Percentiles rank a stretch among this genome's conserved stretches.
Evolutionary conservation across 169 alveolate genomes (phyloP).

Genomic region (Sarcocystis neurona): DNA sequence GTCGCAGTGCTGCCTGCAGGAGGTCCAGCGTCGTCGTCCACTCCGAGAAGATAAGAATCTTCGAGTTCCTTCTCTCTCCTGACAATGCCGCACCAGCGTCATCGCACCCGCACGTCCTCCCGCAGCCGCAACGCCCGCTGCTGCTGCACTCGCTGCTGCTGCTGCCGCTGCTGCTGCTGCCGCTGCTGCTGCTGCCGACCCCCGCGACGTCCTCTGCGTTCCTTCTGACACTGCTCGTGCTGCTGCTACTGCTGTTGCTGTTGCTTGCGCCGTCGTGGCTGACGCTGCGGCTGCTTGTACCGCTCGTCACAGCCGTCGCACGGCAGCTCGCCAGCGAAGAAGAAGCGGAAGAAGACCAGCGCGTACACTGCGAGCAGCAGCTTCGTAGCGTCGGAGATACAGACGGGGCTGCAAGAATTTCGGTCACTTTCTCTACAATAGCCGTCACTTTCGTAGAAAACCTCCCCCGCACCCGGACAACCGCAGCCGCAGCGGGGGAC

Average conservation of each 20-base stretch:
- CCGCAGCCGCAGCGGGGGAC: neutral
- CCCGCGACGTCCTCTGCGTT: too few relatives aligned
- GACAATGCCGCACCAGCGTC: too few relatives aligned
- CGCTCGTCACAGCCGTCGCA: too few relatives aligned
- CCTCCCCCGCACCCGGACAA: neutral
- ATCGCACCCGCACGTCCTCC: too few relatives aligned
- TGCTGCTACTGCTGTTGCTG: slow-evolving; percentile 6
- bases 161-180: slow-evolving; percentile 14
- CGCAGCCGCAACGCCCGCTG: too few relatives aligned
- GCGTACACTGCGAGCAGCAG: too few relatives aligned
- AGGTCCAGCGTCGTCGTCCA: slow-evolving; percentile 62
- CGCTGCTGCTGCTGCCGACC: slow-evolving; percentile 7
- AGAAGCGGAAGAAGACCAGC: too few relatives aligned
- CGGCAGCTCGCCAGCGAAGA: too few relatives aligned
- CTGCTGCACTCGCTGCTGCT: too few relatives aligned
- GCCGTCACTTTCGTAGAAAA: slow-evolving; percentile 53
- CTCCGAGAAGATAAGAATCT: slow-evolving; percentile 57
- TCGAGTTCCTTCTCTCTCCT: too few relatives aligned
- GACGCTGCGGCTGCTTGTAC: too few relatives aligned
- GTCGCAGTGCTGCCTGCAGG: slow-evolving; percentile 45
- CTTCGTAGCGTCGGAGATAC: too few relatives aligned
- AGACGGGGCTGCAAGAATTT: slow-evolving; percentile 7
- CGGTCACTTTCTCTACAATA: slow-evolving; percentile 29
- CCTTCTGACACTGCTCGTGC: neutral
- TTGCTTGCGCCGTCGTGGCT: slow-evolving; percentile 11